Base-by-base conservation (phyloP, 257 asterid genomes). In the Marsdenia floribunda region DNA sequence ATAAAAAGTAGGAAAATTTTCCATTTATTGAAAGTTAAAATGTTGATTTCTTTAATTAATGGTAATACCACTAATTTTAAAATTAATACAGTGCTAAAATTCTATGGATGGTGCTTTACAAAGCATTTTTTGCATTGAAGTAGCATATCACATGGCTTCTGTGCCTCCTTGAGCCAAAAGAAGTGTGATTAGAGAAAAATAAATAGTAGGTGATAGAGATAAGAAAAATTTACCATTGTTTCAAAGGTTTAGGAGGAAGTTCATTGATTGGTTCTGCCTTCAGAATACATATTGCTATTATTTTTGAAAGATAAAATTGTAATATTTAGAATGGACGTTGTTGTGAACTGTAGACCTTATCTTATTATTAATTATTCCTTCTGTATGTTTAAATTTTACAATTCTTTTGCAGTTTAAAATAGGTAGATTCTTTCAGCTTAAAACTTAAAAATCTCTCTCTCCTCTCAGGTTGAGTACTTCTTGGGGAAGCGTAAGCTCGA, bases 401-500 rank as follows among this genome's bases (percentile, higher is more conserved):
- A 58, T 19, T 26, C 61, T 67, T 49, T 21, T n/a, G 49, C 3
- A 21, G 12, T 68, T 37, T 40, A 12, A 13, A 15, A 21, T 47
- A 49, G 33, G 33, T 29, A 29, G 29, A 44, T 7, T 44, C 49
- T n/a, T 40, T 37, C 49, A 21, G 71, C 57, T 74, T 54, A 21
- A 2, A 44, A 44, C 49, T 44, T 44, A 2, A 44, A 11, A 44
- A 44, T 44, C 1, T 64, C 42, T 46, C 21, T 79, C 49, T 21
- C 70, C 33, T 52, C 79, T 54, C 87, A 92, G 97, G 98, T 94
- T 29, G 96, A 92, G 78, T 92, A 88, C 83, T 92, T 92, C 82
- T 79, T 94, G 79, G 96, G 96, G 33, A 92, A 88, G 81, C 97
- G 97, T 76, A 88, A 88, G 87, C 24, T 87, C 5, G 97, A 84